phyloP scores from a whole-genome alignment of 2,329 filamentous ascomycete species.

The Fusarium mundagurra region DNA sequence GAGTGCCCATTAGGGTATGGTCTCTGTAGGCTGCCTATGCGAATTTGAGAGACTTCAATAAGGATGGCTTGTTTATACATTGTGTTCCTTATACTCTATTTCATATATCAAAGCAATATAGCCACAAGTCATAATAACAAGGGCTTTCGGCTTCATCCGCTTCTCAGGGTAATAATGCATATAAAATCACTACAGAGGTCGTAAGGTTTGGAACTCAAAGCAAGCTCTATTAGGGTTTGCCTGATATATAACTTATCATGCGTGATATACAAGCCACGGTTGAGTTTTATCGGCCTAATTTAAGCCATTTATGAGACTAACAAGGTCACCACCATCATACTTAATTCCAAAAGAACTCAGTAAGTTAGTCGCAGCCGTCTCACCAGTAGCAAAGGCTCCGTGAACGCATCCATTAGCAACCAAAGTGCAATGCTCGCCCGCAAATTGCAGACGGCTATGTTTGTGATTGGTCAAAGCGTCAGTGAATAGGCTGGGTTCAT shows the following conservation, averaged over 20 bases:
- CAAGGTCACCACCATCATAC: background rate
- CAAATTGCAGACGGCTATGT: background rate
- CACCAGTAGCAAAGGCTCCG: background rate
- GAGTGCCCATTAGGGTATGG: background rate
- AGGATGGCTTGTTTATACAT: too few relatives aligned
- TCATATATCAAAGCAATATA: too few relatives aligned
- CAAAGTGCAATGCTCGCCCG: background rate
- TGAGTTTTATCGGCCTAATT: background rate
- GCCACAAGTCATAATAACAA: too few relatives aligned
- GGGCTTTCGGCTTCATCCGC: background rate
- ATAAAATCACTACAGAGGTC: background rate
- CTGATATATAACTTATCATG: too few relatives aligned
- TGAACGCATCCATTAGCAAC: background rate
- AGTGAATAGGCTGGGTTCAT: background rate
- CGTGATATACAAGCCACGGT: too few relatives aligned
- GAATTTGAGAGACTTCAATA: background rate
- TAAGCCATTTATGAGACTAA: background rate
- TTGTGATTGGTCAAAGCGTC: background rate
- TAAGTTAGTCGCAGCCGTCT: background rate
- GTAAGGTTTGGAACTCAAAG: background rate
- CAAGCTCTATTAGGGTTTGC: too few relatives aligned
- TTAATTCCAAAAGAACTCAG: background rate
- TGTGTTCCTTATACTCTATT: too few relatives aligned
- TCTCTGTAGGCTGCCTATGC: background rate
- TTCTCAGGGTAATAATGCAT: background rate